A percentile compares a stretch with the other conserved stretches of the same genome.
Conservation (phyloP, 2,329 filamentous ascomycete genomes). For the Fusarium acutatum region DNA sequence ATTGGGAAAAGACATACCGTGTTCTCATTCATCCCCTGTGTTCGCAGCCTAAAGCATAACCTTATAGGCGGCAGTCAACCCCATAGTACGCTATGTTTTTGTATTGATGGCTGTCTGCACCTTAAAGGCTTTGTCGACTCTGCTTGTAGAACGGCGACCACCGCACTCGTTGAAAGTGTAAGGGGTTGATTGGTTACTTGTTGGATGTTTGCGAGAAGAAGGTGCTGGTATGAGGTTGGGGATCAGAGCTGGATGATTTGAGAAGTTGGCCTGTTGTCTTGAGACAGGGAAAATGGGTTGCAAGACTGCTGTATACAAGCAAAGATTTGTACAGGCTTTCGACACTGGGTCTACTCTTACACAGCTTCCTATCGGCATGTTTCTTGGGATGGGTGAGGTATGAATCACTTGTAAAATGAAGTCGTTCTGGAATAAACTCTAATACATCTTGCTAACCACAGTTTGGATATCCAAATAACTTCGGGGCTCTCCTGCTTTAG, state of each 20-base stretch:
- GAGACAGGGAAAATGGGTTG: background rate
- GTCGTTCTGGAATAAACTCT: too few species aligned
- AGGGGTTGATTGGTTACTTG: accelerated
- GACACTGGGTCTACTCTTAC: accelerated
- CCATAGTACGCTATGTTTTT: too few species aligned
- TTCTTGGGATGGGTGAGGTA: too few species aligned
- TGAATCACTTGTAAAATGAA: too few species aligned
- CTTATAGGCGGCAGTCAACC: too few species aligned
- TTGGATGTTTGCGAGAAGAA: background rate
- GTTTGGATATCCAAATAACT: too few species aligned
- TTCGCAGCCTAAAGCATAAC: too few species aligned
- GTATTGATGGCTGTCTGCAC: background rate
- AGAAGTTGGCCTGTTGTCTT: background rate
- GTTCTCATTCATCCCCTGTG: accelerated
- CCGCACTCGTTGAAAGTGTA: background rate
- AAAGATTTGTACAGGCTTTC: accelerated
- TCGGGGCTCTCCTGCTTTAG: too few species aligned
- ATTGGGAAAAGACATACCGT: accelerated
- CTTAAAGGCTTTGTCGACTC: background rate
- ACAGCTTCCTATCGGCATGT: accelerated
- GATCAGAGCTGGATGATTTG: background rate
- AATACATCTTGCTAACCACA: too few species aligned
- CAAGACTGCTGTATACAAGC: accelerated
- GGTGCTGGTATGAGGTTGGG: background rate
- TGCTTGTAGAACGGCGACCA: background rate